Conservation (phyloP, 768 basidiomycete species). For the Tricholoma bakamatsutake region DNA sequence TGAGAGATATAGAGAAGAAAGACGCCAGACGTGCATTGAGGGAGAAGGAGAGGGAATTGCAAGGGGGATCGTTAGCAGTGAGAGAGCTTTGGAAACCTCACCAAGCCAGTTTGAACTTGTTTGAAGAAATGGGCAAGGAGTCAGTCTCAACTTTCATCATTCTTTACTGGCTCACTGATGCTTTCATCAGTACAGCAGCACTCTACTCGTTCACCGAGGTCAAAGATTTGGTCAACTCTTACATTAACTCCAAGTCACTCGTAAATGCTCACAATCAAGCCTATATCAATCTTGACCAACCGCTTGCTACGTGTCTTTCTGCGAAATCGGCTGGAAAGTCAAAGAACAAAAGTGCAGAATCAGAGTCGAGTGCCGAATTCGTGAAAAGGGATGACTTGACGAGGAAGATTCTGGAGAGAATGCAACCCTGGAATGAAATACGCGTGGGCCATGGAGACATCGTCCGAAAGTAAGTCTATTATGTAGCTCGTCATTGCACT, state of each 20-base stretch:
- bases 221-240: conserved; percentile 50
- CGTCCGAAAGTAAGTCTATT: conserved; percentile 47
- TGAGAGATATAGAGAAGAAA: conserved; percentile 61
- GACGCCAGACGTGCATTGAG: conserved; percentile 53
- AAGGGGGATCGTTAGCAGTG: conserved; percentile 47
- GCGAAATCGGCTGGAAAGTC: conserved; percentile 28
- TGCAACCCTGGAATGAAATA: conserved; percentile 78
- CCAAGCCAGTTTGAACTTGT: conserved; percentile 47
- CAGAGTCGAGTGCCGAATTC: conserved; percentile 34
- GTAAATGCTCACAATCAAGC: conserved; percentile 62
- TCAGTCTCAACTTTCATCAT: conserved; percentile 26
- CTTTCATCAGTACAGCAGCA: conserved; percentile 36
- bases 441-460: conserved; percentile 47
- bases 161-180: not conserved
- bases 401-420: conserved; percentile 48
- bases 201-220: conserved; percentile 56
- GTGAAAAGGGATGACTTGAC: conserved; percentile 62
- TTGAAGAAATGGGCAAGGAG: conserved; percentile 60
- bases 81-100: conserved; percentile 77
- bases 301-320: conserved; percentile 31
- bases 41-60: conserved; percentile 41
- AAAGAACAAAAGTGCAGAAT: conserved; percentile 23
- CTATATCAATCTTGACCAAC: conserved; percentile 64
- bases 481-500: not conserved
- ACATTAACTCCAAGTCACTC: conserved; percentile 55